Evolutionary conservation across 2,329 filamentous ascomycete species (phyloP), one percentile per base, ranked within the genome.

Genomic region (Penicillium sp.): DNA sequence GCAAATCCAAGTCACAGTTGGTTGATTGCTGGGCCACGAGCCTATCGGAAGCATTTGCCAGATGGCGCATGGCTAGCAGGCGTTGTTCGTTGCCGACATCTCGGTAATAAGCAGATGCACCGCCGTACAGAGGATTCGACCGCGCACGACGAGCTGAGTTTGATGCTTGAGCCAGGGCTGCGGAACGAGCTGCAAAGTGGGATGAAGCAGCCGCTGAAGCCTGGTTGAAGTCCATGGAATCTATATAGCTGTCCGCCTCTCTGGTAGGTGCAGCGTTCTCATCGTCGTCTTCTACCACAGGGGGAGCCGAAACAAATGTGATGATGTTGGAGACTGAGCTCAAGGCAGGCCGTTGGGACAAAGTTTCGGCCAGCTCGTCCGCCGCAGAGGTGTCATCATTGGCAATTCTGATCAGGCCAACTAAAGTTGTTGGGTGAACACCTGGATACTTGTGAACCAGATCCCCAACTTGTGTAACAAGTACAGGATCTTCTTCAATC

Each of bases 31-130:
- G 69, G 10, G 86, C 80, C 1, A 93, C 92, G 3, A 88, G 79
- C 0, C 82, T 74, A 64, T 94, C 88, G 1, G 91, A 90, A 1
- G 86, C 86, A 0, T 79, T 79, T n/a, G 86, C 85, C 16, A 79
- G 79, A n/a, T 85, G 82, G 16, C 77, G 76, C 57, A 83, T 82
- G 2, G 86, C 83, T 42, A 78, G 77, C 11, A 79, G 81, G 4
- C 83, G 78, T 54, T 86, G 82, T 44, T 90, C 86, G 21, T 87
- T 85, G 1, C 85, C 88, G 10, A 89, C 78, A 48, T 90, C 83
- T 1, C 86, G 81, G 70, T 96, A 96, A 68, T 90, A 90, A 0
- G 82, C 85, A 8, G 90, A 90, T 1, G 85, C 92, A 54, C 87
- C 89, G 21, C 86, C 84, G 77, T 90, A 92, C 3, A 93, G 76